Base-by-base conservation (phyloP, 1,284 basidiomycete genomes). In the Abortiporus biennis region DNA sequence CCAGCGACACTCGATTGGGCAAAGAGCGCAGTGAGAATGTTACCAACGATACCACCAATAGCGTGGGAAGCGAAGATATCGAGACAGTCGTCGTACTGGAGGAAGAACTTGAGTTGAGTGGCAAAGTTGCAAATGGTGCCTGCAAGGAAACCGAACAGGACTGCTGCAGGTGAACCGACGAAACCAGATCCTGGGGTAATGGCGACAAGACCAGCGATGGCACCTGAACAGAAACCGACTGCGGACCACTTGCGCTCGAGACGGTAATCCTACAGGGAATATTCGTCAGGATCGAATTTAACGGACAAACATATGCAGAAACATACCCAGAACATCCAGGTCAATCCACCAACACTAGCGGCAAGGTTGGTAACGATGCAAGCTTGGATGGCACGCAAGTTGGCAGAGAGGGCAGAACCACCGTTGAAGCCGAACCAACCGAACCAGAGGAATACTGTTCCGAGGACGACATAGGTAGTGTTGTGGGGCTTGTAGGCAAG, bases 381-480 rank as follows among this genome's bases (percentile, higher is more conserved):
- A 15, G 93, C 92, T 65, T 89, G 80, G 29, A 85, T 78, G 1
- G 92, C 93, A 45, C 92, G 80, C 40, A 96, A 68, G 69, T 95
- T 95, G 50, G 92, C 92, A 24, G 78, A 75, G 46, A 92, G 72
- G 6, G 90, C 89, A 12, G 80, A 85, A 29, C 89, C 89, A 32
- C 92, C 92, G 66, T 94, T 94, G 74, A 82, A 85, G 6, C 86
- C 93, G 57, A 94, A 92, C 94, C 94, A 97, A n/a, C 93, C 94
- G 56, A 96, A 93, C 94, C 93, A 98, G 45, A 98, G 87, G 66
- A 98, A 81, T 11, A 84, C 79, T 0, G 95, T 98, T 40, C 94
- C 94, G 43, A 99, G 71, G 41, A 97, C 73, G 52, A 98, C 89
- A 62, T 94, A 92, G 33, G 83, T 80, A 2, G 85, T 87, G 62